phyloP scores from a whole-genome alignment of 2,329 filamentous ascomycete species.

The Sordariomycetes sp. region DNA sequence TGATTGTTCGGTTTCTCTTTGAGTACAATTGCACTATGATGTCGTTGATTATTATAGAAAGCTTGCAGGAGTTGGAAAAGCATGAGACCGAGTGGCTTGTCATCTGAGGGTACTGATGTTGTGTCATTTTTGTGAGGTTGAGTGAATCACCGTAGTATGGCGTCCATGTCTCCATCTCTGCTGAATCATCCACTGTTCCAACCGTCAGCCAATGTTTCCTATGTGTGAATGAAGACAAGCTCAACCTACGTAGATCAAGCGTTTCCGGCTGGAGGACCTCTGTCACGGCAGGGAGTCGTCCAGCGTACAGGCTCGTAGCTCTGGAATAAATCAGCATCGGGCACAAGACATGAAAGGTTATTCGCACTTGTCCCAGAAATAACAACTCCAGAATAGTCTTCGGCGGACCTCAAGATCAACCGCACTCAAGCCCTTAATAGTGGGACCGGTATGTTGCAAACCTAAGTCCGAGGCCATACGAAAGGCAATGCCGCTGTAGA shows the following conservation, averaged over 20 bases:
- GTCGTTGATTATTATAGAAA: constrained; percentile 1
- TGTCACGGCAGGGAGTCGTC: constrained; percentile 11
- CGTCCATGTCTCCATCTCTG: constrained; percentile 10
- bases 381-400: constrained; percentile 16
- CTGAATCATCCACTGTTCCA: constrained; percentile 9
- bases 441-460: neutral
- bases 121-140: constrained; percentile 5
- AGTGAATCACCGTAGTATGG: constrained; percentile 5
- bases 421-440: constrained; percentile 7
- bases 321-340: neutral
- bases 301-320: constrained; percentile 15
- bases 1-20: neutral
- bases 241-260: neutral
- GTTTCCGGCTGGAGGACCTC: neutral
- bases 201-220: constrained; percentile 1
- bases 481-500: constrained; percentile 21
- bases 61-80: constrained; percentile 3
- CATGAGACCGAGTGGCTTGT: constrained; percentile 4
- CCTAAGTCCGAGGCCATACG: constrained; percentile 16
- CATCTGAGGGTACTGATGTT: constrained; percentile 11
- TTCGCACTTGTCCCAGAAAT: constrained; percentile 20
- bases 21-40: constrained; percentile 1
- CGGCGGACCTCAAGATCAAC: constrained; percentile 15
- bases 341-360: neutral
- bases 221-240: neutral